Evolutionary conservation across 768 basidiomycete species (phyloP), one percentile per base, ranked within the genome.

Genomic region (Lepiota brunneoincarnata): DNA sequence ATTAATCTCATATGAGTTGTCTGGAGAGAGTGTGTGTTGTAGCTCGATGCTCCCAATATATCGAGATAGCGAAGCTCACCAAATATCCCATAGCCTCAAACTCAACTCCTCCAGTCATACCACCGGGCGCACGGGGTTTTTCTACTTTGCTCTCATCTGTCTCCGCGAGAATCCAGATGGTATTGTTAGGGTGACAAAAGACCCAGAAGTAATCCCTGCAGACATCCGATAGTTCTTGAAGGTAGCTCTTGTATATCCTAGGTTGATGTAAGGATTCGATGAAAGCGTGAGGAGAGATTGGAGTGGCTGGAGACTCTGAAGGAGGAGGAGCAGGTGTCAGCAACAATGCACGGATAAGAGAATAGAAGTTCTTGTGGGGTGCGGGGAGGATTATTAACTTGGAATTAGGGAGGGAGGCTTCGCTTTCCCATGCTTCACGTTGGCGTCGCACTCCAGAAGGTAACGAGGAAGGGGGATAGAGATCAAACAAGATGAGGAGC

Each of bases 81-180:
- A 95, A 84, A 69, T 98, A 98, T 14, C 81, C 80, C 86, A 98
- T 96, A 3, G 96, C 96, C 72, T 99, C 97, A 64, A 87, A 95
- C 65, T 99, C 97, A 11, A 99, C 97, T 4, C 97, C 97, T 5
- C 96, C 97, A 0, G 97, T 98, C 86, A 98, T 98, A 14, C 97
- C 96, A 4, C 94, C 93, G 2, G 97, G 97, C 11, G 97, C 96
- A 53, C 89, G 79, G 12, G 93, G 93, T 64, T 86, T 89, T 70
- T 97, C 95, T 3, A 93, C 92, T 56, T 82, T 81, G 2, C 73
- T 80, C 64, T 93, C 88, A 65, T 98, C 92, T 2, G 91, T 87
- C 61, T 96, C 89, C 6, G 77, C 68, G 17, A 97, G 72, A 17
- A 85, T 76, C 96, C 96, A 98, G 47, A 98, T 85, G 0, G 86